Evolutionary conservation across 176 grass and related monocot genomes (phyloP).

Genomic region (Rhynchospora pubera): DNA sequence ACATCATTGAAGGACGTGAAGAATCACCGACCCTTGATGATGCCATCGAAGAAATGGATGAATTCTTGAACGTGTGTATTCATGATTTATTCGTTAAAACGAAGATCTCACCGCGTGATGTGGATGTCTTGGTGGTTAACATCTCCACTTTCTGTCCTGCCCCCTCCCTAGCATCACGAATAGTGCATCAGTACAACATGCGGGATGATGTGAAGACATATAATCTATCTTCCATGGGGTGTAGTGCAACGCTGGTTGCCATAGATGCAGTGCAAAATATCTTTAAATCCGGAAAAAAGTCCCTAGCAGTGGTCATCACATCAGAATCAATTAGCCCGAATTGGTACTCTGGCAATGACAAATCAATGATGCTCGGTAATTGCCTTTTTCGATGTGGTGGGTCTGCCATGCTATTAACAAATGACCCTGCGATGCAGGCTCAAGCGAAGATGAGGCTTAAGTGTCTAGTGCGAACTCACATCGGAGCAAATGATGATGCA

Average conservation of each 20-base stretch:
- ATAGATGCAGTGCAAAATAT: slow-evolving; percentile 53
- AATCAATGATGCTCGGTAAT: slow-evolving; percentile 95
- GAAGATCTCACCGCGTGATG: slow-evolving; percentile 8
- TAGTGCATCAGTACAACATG: slow-evolving; percentile 48
- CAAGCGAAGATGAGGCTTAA: slow-evolving; percentile 70
- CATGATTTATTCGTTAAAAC: slow-evolving; percentile 29
- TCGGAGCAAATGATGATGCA: slow-evolving; percentile 51
- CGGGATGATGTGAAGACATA: slow-evolving; percentile 53
- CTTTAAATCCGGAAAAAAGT: slow-evolving; percentile 30
- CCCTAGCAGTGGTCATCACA: slow-evolving; percentile 46
- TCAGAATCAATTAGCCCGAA: slow-evolving; percentile 75
- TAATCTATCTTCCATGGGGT: slow-evolving; percentile 80
- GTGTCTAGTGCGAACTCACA: slow-evolving; percentile 50
- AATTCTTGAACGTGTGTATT: slow-evolving; percentile 43
- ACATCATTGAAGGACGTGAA: slow-evolving; percentile 62
- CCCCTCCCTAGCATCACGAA: slow-evolving; percentile 40
- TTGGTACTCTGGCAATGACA: slow-evolving; percentile 88
- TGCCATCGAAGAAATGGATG: slow-evolving; percentile 71
- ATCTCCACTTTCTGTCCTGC: slow-evolving; percentile 54
- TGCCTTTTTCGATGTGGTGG: slow-evolving; percentile 93
- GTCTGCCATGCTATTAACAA: slow-evolving; percentile 61
- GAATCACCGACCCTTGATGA: slow-evolving; percentile 43
- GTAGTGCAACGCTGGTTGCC: slow-evolving; percentile 56
- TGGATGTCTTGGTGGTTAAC: slow-evolving; percentile 65
- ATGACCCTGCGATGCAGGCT: slow-evolving; percentile 37